Conservation (phyloP, 768 basidiomycete species). For the Tylopilus sp. region DNA sequence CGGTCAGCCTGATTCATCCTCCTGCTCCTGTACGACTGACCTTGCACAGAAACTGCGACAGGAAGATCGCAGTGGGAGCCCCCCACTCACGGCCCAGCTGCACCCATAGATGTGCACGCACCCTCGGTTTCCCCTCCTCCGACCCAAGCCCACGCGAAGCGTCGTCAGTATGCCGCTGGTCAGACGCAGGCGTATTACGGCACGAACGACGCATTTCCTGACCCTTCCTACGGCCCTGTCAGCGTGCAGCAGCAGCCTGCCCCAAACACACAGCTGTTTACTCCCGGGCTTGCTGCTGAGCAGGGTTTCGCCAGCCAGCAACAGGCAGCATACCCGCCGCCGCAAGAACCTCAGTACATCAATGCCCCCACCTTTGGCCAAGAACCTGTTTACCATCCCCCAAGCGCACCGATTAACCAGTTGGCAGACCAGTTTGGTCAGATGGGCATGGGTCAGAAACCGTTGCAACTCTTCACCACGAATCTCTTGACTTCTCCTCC, state of each 20-base stretch:
- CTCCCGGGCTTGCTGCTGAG: conserved; percentile 74
- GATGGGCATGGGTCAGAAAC: conserved; percentile 85
- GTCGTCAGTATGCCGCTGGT: conserved; percentile 91
- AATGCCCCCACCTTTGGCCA: conserved; percentile 44
- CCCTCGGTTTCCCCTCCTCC: conserved; percentile 44
- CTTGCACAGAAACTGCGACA: conserved; percentile 67
- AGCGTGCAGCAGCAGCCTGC: conserved; percentile 39
- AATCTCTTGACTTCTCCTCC: conserved; percentile 93
- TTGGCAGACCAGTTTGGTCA: conserved; percentile 83
- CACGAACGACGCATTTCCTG: conserved; percentile 39
- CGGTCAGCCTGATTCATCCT: conserved; percentile 50
- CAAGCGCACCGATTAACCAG: conserved; percentile 47
- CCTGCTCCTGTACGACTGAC: conserved; percentile 11
- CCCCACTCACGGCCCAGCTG: conserved; percentile 42
- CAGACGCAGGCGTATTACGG: conserved; percentile 90
- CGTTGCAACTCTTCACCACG: conserved; percentile 76
- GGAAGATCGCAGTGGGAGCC: conserved; percentile 89
- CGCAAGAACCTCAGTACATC: conserved; percentile 41
- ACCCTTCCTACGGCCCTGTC: conserved; percentile 41
- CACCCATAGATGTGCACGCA: conserved; percentile 39
- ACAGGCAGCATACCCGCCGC: conserved; percentile 45
- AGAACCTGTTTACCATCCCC: conserved; percentile 37
- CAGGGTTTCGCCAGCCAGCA: conserved; percentile 68
- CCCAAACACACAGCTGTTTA: conserved; percentile 62
- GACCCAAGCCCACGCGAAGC: conserved; percentile 51